Evolutionary conservation across 306 rosid species (phyloP).

Genomic region (Datisca glomerata): DNA sequence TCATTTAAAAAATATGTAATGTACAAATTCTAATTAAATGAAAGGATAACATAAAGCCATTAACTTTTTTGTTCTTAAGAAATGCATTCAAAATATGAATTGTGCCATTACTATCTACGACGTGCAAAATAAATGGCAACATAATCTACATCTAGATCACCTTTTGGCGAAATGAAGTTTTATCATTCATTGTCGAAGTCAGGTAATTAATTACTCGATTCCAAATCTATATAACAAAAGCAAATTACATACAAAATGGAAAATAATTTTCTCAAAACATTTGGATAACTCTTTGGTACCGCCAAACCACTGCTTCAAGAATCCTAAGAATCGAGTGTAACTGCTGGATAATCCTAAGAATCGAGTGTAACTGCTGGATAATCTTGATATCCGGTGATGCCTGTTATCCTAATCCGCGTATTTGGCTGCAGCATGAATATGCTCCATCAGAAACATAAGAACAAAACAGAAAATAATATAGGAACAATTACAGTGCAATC

Average conservation of each 20-base stretch:
- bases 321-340: constrained; percentile 48
- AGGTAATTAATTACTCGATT: constrained; percentile 2
- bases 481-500: not conserved
- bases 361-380: constrained; percentile 75
- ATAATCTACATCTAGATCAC: no score
- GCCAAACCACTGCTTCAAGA: not conserved
- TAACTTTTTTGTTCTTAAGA: no score
- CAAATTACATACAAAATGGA: constrained; percentile 17
- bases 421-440: constrained; percentile 69
- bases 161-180: no score
- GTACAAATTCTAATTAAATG: no score
- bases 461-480: constrained; percentile 1
- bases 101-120: no score
- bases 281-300: constrained; percentile 6
- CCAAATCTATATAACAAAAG: no score
- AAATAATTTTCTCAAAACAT: constrained; percentile 14
- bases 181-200: constrained; percentile 8
- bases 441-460: no score
- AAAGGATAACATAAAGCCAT: no score
- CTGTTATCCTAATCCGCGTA: constrained; percentile 71
- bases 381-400: constrained; percentile 80
- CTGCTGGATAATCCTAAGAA: constrained; percentile 47
- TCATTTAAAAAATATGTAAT: no score
- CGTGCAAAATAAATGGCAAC: no score
- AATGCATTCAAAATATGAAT: no score